Percentiles rank a stretch among this genome's conserved stretches.
Evolutionary conservation across 345 rosid genomes (phyloP).

Genomic region (Microcos paniculata): DNA sequence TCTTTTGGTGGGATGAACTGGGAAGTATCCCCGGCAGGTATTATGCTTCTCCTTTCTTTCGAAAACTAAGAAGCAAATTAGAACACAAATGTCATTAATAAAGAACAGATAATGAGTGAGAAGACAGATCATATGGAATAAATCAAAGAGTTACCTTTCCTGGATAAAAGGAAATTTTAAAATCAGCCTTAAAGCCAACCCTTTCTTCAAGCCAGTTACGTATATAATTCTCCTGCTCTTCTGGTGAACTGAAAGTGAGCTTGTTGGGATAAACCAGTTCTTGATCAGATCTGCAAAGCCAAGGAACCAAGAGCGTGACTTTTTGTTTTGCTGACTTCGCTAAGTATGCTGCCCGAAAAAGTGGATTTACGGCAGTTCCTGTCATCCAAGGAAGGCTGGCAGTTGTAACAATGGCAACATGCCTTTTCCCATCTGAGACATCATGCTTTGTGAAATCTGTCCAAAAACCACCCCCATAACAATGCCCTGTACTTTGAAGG

Average conservation of each 20-base stretch:
- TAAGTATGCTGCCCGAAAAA: slow-evolving; percentile 89
- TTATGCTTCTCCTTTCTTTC: slow-evolving; percentile 87
- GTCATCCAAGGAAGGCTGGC: slow-evolving; percentile 99
- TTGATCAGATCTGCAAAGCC: slow-evolving; percentile 97
- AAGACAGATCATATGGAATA: slow-evolving; percentile 1
- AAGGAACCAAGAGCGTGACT: slow-evolving; percentile 93
- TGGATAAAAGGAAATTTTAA: slow-evolving; percentile 92
- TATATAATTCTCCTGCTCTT: slow-evolving; percentile 91
- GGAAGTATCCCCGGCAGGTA: slow-evolving; percentile 96
- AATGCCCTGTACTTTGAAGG: slow-evolving; percentile 92
- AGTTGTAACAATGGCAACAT: slow-evolving; percentile 93
- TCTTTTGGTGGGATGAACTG: slow-evolving; percentile 83
- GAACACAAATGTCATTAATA: slow-evolving; percentile 15
- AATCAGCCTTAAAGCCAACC: slow-evolving; percentile 84
- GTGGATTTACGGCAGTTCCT: slow-evolving; percentile 97
- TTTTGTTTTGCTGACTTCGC: slow-evolving; percentile 80
- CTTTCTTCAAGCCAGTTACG: slow-evolving; percentile 96
- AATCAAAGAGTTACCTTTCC: slow-evolving; percentile 68
- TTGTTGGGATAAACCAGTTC: slow-evolving; percentile 88
- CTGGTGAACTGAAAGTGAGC: slow-evolving; percentile 87
- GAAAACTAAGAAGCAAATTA: slow-evolving; percentile 59
- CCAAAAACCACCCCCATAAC: slow-evolving; percentile 90
- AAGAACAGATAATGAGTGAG: not conserved
- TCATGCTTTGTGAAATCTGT: slow-evolving; percentile 58
- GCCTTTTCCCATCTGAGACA: slow-evolving; percentile 60